Evolutionary conservation across 805 yeast species (phyloP), one percentile per base, ranked within the genome.

Genomic region (Yamadazyma sp.): DNA sequence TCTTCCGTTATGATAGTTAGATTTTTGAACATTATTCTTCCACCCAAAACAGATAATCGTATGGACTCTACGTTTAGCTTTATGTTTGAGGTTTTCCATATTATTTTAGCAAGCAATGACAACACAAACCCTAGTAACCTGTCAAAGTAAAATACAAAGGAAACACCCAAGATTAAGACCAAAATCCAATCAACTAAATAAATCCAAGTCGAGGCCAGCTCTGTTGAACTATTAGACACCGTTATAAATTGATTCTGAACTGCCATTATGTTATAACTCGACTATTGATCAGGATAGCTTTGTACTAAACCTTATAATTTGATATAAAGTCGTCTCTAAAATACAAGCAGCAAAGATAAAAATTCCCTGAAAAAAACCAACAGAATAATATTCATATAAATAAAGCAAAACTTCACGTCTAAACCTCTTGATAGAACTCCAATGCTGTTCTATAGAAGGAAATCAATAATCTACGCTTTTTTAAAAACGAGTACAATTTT

Each of bases 161-260:
- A 73, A 1, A 86, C 49, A 0, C 81, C 65, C 1, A 85, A 66
- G 11, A 82, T 58, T 20, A 84, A 70, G 3, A 82, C 72, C 39
- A 88, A 62, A 21, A 84, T 60, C 94, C 96, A 87, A 54, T 86
- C 88, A 12, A 79, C 82, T 44, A 89, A 64, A 58, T 89, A 91
- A 15, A 86, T 86, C 95, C 70, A 63, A 27, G 59, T 47, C 14
- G 68, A 56, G 24, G 55, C 54, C 33, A 41, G 47, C 21, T 40
- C 44, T 21, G 46, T 45, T 9, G 54, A 43, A 31, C 42, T 39
- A 22, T 53, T 48, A 11, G 53, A 38, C 26, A 52, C 59, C 20
- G 56, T 41, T n/a, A 57, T 46, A 37, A 51, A 57, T 31, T 49
- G 49, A 23, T 53, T 44, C 23, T 48, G 49, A 22, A 55, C 44